Evolutionary conservation across 2,329 filamentous ascomycete species (phyloP).

Genomic region (Hortaea werneckii): DNA sequence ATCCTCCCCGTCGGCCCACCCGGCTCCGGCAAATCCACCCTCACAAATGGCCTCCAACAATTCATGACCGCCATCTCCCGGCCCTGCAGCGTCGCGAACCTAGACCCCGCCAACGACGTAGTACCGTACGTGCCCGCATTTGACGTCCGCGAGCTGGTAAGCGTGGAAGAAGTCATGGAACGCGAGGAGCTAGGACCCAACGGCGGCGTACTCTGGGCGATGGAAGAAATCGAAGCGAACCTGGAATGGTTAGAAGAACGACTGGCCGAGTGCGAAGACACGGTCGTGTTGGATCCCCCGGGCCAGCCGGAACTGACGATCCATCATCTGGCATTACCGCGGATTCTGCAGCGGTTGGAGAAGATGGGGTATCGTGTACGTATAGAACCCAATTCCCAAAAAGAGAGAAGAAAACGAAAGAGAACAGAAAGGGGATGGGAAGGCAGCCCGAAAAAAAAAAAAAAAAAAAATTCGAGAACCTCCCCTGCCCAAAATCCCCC

Average conservation of each 20-base stretch:
- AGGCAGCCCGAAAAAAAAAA: too few species aligned
- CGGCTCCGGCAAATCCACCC: slow-evolving; percentile 91
- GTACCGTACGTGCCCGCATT: slow-evolving; percentile 82
- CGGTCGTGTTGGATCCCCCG: slow-evolving; percentile 89
- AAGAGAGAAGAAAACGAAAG: not conserved
- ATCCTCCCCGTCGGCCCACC: slow-evolving; percentile 57
- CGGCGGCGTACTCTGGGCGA: slow-evolving; percentile 80
- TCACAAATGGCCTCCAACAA: slow-evolving; percentile 98
- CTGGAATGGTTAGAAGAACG: slow-evolving; percentile 83
- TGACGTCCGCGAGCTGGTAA: slow-evolving; percentile 81
- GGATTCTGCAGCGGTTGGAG: slow-evolving; percentile 83
- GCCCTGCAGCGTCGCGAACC: slow-evolving; percentile 88
- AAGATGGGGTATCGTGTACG: slow-evolving; percentile 85
- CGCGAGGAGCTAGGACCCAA: slow-evolving; percentile 87
- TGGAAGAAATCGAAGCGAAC: slow-evolving; percentile 91
- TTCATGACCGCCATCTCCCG: slow-evolving; percentile 93
- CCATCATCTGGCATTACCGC: slow-evolving; percentile 82
- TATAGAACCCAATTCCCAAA: slow-evolving; percentile 7
- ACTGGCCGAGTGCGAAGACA: slow-evolving; percentile 69
- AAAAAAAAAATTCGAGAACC: too few species aligned
- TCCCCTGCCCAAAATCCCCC: not conserved
- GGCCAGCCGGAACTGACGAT: slow-evolving; percentile 97
- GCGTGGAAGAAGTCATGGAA: slow-evolving; percentile 88
- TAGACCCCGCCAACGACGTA: slow-evolving; percentile 92
- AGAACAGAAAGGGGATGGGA: too few species aligned